Evolutionary conservation across 192 early-diverging fungal genomes (phyloP), one percentile per base, ranked within the genome.

Genomic region (Mortierella antarctica): DNA sequence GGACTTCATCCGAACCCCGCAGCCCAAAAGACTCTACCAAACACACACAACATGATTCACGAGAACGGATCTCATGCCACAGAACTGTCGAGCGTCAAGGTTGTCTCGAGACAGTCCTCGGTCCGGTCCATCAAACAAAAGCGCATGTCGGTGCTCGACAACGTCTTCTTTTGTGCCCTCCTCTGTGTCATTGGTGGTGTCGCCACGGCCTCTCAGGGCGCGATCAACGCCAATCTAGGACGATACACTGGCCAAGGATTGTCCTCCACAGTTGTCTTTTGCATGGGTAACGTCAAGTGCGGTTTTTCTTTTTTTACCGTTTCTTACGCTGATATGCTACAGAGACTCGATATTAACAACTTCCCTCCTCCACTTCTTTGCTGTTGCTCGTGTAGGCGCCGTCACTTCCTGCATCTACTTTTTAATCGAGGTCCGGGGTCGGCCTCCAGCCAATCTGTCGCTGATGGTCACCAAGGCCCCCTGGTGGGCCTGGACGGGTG

Each of bases 401-500:
- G 64, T 72, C 1, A 41, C 60, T 18, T 80, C 77, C 14, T 58
- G 57, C 14, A 57, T 80, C 41, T 80, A 80, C 57, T 80, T 70
- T 23, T n/a, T 80, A 7, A 80, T 80, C 51, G 77, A 80, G 63
- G 70, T 80, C 40, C 42, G 57, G 11, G 77, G 77, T n/a, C 57
- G 65, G 2, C 77, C 77, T 6, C 70, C 70, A 71, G 56, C 69
- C 46, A 68, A 80, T 42, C 39, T 80, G 77, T 20, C 55, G 0
- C 4, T 55, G 15, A 80, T 62, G 51, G 55, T 80, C 54, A 44
- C 59, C 12, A 55, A 80, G 47, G 85, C 86, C 9, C 88, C 89
- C 21, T 71, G 75, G 82, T 90, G 84, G 80, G 60, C 84, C 5
- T 88, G 84, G 83, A 66, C 81, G 11, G 89, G 89, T 21, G 89